A percentile compares a stretch with the other conserved stretches of the same genome.
Conservation (phyloP, 2,329 filamentous ascomycete species). For the Colletotrichum coccodes region DNA sequence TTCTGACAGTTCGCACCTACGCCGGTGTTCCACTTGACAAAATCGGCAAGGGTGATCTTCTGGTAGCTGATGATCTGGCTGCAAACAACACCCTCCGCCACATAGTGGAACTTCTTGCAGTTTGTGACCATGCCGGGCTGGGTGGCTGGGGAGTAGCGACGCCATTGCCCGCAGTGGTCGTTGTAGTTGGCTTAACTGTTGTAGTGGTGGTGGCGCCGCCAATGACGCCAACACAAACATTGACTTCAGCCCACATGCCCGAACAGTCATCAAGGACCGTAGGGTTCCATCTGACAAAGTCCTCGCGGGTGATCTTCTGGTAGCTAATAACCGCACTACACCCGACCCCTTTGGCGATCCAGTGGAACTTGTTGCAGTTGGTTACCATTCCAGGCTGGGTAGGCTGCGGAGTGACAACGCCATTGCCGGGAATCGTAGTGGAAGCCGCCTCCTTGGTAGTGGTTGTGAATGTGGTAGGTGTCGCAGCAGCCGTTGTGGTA, state of each 20-base stretch:
- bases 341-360: background rate
- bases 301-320: constrained; percentile 36
- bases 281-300: constrained; percentile 38
- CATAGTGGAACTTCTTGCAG: constrained; percentile 42
- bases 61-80: constrained; percentile 35
- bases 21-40: constrained; percentile 37
- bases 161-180: constrained; percentile 28
- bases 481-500: background rate
- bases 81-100: constrained; percentile 38
- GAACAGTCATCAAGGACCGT: background rate
- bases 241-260: constrained; percentile 15
- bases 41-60: constrained; percentile 37
- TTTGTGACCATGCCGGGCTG: constrained; percentile 32
- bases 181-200: constrained; percentile 19
- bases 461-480: background rate
- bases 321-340: constrained; percentile 34
- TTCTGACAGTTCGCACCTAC: constrained; percentile 27
- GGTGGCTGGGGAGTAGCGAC: constrained; percentile 16
- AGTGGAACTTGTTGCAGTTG: constrained; percentile 34
- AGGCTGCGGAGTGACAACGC: constrained; percentile 32
- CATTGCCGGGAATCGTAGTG: constrained; percentile 17
- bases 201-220: constrained; percentile 23
- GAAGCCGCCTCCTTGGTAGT: background rate
- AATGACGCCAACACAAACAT: constrained; percentile 17
- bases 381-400: constrained; percentile 24